Evolutionary conservation across 306 rosid genomes (phyloP).

Genomic region (Trifolium subterraneum): DNA sequence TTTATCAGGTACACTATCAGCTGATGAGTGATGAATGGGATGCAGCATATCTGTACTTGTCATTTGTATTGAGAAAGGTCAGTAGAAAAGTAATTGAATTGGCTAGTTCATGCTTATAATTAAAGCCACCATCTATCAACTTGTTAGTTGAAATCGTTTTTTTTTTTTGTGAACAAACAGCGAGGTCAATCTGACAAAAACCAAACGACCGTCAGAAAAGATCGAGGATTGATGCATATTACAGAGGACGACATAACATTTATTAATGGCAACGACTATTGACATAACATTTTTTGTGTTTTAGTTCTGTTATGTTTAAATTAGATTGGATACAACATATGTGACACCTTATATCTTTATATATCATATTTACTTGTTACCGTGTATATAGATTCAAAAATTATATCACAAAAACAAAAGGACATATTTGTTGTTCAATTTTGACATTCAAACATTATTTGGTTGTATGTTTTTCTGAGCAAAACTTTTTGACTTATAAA

Average conservation of each 20-base stretch:
- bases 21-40: conserved; percentile 55
- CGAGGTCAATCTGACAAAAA: conserved; percentile 74
- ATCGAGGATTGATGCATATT: conserved; percentile 72
- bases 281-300: conserved; percentile 4
- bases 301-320: too few relatives aligned
- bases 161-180: conserved; percentile 49
- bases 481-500: too few relatives aligned
- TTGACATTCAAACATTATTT: too few relatives aligned
- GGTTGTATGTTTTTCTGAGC: too few relatives aligned
- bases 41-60: conserved; percentile 50
- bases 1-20: conserved; percentile 47
- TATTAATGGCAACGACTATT: conserved; percentile 39
- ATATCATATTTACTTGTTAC: too few relatives aligned
- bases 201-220: conserved; percentile 51
- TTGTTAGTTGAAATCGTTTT: background rate
- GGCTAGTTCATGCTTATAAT: background rate
- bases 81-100: conserved; percentile 17
- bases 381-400: too few relatives aligned
- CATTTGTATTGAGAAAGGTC: conserved; percentile 55
- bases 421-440: too few relatives aligned
- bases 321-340: too few relatives aligned
- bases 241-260: conserved; percentile 67
- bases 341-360: too few relatives aligned
- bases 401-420: too few relatives aligned
- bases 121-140: background rate